Percentiles rank a stretch among this genome's conserved stretches.
phyloP scores from a whole-genome alignment of 306 rosid genomes.

The Carpinus viminea region DNA sequence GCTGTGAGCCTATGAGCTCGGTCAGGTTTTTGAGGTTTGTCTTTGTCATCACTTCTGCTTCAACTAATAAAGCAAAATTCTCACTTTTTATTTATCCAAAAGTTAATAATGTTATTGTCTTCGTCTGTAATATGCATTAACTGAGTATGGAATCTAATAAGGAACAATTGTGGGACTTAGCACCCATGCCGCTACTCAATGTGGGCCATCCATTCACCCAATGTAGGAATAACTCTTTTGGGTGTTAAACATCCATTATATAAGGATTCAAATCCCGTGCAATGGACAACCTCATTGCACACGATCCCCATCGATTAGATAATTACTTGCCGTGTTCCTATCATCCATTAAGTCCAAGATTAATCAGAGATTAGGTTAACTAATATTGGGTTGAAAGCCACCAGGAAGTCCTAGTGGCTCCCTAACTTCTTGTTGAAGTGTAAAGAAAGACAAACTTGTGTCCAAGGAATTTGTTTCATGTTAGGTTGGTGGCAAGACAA shows the following conservation, averaged over 20 bases:
- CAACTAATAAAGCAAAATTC: too few relatives aligned
- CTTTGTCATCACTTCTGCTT: neutral
- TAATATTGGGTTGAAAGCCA: neutral
- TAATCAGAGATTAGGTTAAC: neutral
- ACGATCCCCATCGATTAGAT: neutral
- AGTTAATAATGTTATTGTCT: too few relatives aligned
- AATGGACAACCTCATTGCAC: too few relatives aligned
- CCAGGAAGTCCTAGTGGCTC: neutral
- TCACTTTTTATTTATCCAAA: too few relatives aligned
- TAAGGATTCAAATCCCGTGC: too few relatives aligned
- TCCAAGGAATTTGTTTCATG: neutral
- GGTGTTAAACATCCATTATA: too few relatives aligned
- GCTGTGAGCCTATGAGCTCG: neutral
- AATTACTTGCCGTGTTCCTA: neutral
- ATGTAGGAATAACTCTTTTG: too few relatives aligned
- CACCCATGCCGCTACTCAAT: too few relatives aligned
- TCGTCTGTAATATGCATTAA: too few relatives aligned
- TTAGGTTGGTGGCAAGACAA: neutral
- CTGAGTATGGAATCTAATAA: too few relatives aligned
- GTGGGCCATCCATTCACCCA: too few relatives aligned
- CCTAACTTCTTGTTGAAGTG: neutral
- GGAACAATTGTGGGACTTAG: too few relatives aligned
- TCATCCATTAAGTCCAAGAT: neutral
- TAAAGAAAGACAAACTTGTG: neutral
- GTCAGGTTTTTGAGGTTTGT: neutral